Evolutionary conservation across 257 asterid genomes (phyloP), one percentile per base, ranked within the genome.

Genomic region (Fraxinus quadrangulata): DNA sequence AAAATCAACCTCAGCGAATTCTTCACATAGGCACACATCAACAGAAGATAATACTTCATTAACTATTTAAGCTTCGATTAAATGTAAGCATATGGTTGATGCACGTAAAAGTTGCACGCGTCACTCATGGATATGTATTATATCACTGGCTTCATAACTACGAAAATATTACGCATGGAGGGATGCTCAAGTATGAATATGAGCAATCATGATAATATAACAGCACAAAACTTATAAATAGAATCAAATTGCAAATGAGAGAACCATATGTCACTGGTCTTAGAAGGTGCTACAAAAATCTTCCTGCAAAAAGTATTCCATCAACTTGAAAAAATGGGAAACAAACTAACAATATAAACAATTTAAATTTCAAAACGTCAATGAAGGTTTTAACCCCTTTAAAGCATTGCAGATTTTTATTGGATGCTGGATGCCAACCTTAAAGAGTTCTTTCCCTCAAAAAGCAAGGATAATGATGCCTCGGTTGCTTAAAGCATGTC

Each of bases 211-310:
- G 75, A 74, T 24, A 26, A 63, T 24, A 30, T 23, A 10, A 49
- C 73, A 71, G 72, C 59, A 37, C 4, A 16, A 74, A 80, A 69
- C 49, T 71, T 37, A 67, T 1, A 40, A 5, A 79, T 24, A 30
- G 54, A 63, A 51, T 49, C 67, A 67, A 75, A 70, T 16, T 72
- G 75, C 30, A 54, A 37, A 71, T 7, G 17, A 77, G 45, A 63
- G 61, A 51, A 39, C 72, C 72, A 59, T 75, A 47, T 75, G 61
- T 30, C 3, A 67, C 6, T 26, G 76, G 68, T 51, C 83, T 63
- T 30, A 39, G 42, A 59, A 47, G 16, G 76, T 47, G 72, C 26
- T 72, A 28, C 6, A 61, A 17, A 65, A 33, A 49, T 9, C 42
- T 12, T 75, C 24, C 33, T 66, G 71, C 42, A 12, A 30, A 23